A percentile compares a stretch with the other conserved stretches of the same genome.
phyloP scores from a whole-genome alignment of 2,329 filamentous ascomycete genomes.

The Claviceps paspali region DNA sequence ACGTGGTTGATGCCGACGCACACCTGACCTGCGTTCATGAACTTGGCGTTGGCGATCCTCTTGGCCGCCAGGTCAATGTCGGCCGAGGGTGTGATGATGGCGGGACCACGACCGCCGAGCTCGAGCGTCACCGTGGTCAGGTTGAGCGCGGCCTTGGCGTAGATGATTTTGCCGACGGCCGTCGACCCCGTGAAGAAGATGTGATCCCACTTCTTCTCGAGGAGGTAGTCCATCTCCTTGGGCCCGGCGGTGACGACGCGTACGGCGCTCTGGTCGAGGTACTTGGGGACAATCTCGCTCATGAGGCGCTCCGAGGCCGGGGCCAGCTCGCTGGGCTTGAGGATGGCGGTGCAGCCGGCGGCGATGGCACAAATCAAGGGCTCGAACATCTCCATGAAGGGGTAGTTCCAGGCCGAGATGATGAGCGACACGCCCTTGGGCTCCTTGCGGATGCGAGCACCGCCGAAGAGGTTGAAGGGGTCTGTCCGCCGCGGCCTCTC shows the following conservation, averaged over 20 bases:
- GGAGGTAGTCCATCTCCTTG: conserved; percentile 19
- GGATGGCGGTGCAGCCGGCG: conserved; percentile 23
- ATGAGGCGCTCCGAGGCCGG: conserved; percentile 20
- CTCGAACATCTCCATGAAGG: conserved; percentile 21
- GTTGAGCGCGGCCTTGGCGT: conserved; percentile 25
- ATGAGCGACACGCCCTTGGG: conserved; percentile 28
- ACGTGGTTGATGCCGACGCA: conserved; percentile 24
- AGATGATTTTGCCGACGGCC: conserved; percentile 21
- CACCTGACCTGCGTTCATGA: conserved; percentile 23
- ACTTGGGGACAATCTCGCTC: conserved; percentile 23
- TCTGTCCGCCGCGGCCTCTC: conserved; percentile 14
- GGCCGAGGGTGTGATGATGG: conserved; percentile 24
- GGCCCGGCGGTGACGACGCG: conserved; percentile 21
- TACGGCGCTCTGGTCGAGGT: conserved; percentile 25
- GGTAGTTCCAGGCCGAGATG: conserved; percentile 32
- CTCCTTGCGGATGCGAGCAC: conserved; percentile 23
- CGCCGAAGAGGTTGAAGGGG: conserved; percentile 16
- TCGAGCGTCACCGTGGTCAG: conserved; percentile 29
- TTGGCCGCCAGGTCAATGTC: conserved; percentile 27
- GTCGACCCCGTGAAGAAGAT: conserved; percentile 31
- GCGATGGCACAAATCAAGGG: conserved; percentile 27
- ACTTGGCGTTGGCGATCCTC: conserved; percentile 26
- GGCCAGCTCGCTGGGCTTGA: conserved; percentile 30
- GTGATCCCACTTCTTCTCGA: conserved; percentile 24
- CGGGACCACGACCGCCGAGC: conserved; percentile 29